phyloP scores from a whole-genome alignment of 768 basidiomycete genomes.

The Rhizopogon salebrosus region DNA sequence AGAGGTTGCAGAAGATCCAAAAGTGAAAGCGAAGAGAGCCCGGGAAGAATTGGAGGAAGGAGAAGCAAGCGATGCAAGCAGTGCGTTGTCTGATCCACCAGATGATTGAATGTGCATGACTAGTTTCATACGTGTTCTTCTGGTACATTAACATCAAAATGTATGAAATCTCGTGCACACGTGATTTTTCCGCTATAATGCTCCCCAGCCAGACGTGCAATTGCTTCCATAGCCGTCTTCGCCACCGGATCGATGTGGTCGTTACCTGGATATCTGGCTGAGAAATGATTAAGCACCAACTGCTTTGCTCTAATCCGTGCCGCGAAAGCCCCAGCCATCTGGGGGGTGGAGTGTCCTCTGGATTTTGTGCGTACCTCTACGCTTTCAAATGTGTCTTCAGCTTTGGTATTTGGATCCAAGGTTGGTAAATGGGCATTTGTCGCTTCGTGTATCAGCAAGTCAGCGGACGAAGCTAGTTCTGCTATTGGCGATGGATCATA shows the following conservation, averaged over 20 bases:
- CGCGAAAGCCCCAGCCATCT: constrained; percentile 84
- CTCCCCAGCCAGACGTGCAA: constrained; percentile 48
- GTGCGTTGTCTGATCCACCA: constrained; percentile 72
- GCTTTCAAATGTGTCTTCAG: constrained; percentile 51
- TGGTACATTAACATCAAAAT: constrained; percentile 46
- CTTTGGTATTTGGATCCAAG: constrained; percentile 55
- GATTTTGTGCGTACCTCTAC: constrained; percentile 63
- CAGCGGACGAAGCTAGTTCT: constrained; percentile 55
- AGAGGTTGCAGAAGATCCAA: constrained; percentile 75
- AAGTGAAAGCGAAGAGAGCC: constrained; percentile 38
- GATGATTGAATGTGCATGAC: constrained; percentile 36
- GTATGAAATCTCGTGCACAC: constrained; percentile 77
- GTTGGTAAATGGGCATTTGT: constrained; percentile 81
- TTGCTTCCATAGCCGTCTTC: constrained; percentile 55
- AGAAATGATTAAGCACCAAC: constrained; percentile 83
- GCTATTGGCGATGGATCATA: constrained; percentile 69
- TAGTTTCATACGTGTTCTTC: constrained; percentile 10
- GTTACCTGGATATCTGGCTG: constrained; percentile 70
- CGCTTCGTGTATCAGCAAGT: constrained; percentile 82
- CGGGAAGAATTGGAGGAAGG: constrained; percentile 82
- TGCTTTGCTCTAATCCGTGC: constrained; percentile 52
- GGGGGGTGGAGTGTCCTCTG: constrained; percentile 88
- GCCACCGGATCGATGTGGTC: constrained; percentile 47
- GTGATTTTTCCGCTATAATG: constrained; percentile 53
- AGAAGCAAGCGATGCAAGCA: constrained; percentile 78